Base-by-base conservation (phyloP, 2,329 filamentous ascomycete species). In the Fusarium sp. region DNA sequence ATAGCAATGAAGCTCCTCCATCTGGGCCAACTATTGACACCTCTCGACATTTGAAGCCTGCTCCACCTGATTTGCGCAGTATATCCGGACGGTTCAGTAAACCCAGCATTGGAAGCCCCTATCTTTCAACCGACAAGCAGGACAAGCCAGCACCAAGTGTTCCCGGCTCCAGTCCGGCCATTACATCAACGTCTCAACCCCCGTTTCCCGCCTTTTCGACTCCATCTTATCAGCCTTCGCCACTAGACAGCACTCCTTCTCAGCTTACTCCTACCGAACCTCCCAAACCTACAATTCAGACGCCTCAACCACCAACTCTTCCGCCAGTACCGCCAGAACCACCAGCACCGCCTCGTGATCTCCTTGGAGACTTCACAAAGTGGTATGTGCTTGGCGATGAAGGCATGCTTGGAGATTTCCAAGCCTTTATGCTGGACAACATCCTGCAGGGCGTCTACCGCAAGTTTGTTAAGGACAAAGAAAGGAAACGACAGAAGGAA, bases 381-480 rank as follows among this genome's bases (percentile, higher is more conserved):
- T 91, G 89, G 89, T 87, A 86, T 62, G 86, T 90, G 5, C 79
- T 81, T 14, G 89, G 86, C 35, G 89, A 91, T 64, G 79, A 81
- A 17, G 89, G 89, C 0, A 76, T 91, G 9, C 76, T 91, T 76
- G 82, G 87, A 8, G 84, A 88, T 14, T 87, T 91, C 46, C 79
- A 86, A 62, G 79, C 84, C 14, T 83, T 83, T 40, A 82, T 85
- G 20, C 74, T 90, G 3, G 84, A 85, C 49, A 80, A 86, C 20
- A 74, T 89, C 4, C 78, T 90, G 10, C 78, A 78, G 35, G 76
- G 81, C 6, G 81, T 83, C 0, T 89, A 83, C 74, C 77, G 82
- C 1, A 78, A 82, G 11, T 86, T 83, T 61, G 71, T 84, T 24
- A 73, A 72, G 16, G 83, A 85, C 20, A 83, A 85, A 66, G 81